phyloP scores from a whole-genome alignment of 2,329 filamentous ascomycete species.

The Hymenoscyphus repandus region DNA sequence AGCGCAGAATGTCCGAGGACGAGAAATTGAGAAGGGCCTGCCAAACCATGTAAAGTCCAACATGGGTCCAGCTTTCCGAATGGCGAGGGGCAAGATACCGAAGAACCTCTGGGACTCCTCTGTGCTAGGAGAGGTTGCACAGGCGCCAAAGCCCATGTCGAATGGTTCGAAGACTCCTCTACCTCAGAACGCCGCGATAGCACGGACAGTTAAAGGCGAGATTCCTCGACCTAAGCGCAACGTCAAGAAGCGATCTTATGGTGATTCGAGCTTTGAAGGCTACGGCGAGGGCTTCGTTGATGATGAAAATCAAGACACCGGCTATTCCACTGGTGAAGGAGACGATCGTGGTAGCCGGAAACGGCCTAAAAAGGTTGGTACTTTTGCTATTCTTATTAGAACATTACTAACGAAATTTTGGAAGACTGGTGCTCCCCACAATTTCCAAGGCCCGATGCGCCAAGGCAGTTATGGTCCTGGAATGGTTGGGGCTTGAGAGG shows the following conservation, averaged over 20 bases:
- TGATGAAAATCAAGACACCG: conserved; percentile 56
- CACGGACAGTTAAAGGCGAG: conserved; percentile 18
- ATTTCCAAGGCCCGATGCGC: conserved; percentile 25
- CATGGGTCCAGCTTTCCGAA: conserved; percentile 48
- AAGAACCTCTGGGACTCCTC: conserved; percentile 52
- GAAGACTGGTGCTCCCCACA: conserved; percentile 24
- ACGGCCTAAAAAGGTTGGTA: conserved; percentile 59
- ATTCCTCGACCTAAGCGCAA: conserved; percentile 54
- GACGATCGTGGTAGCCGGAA: conserved; percentile 55
- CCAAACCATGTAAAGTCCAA: conserved; percentile 38
- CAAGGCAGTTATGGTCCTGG: conserved; percentile 49
- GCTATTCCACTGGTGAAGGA: conserved; percentile 69
- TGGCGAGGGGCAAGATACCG: conserved; percentile 52
- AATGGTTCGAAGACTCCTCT: conserved; percentile 15
- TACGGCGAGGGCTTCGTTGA: conserved; percentile 69
- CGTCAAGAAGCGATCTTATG: conserved; percentile 70
- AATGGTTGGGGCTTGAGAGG: conserved; percentile 48
- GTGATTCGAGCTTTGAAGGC: conserved; percentile 68
- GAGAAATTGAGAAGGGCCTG: conserved; percentile 51
- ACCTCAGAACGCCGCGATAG: conserved; percentile 12
- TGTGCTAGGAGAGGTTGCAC: conserved; percentile 50
- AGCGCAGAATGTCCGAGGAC: conserved; percentile 47
- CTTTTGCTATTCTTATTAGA: conserved; percentile 15
- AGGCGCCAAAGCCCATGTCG: conserved; percentile 13
- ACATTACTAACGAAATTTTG: conserved; percentile 22